Evolutionary conservation across 208 protist genomes (phyloP).

Genomic region (Trypanosoma scelopori): DNA sequence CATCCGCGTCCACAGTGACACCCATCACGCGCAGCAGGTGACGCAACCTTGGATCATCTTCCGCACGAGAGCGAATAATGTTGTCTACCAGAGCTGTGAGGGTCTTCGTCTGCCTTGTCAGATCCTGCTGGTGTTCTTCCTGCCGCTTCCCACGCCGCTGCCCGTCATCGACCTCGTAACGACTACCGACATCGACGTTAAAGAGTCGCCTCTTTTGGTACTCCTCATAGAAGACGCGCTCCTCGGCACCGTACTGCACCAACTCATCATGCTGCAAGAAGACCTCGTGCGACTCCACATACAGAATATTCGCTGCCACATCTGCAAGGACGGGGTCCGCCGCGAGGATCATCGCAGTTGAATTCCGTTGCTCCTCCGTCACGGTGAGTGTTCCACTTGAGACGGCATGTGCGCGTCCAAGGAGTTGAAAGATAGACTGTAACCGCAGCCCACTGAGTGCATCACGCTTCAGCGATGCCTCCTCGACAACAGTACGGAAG

Average conservation of each 20-base stretch:
- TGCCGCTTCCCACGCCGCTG: conserved; percentile 20
- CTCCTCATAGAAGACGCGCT: conserved; percentile 60
- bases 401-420: conserved; percentile 14
- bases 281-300: conserved; percentile 57
- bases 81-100: conserved; percentile 60
- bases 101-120: conserved; percentile 41
- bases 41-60: conserved; percentile 40
- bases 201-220: conserved; percentile 40
- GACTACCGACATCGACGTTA: conserved; percentile 5
- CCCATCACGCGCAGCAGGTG: conserved; percentile 67
- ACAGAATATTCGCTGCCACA: conserved; percentile 39
- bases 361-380: conserved; percentile 19
- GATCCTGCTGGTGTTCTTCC: conserved; percentile 29
- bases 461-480: conserved; percentile 74
- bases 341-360: conserved; percentile 8
- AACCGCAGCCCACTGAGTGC: conserved; percentile 60
- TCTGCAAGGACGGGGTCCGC: conserved; percentile 30
- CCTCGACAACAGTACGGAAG: conserved; percentile 79
- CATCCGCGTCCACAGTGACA: conserved; percentile 35
- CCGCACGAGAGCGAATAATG: conserved; percentile 43
- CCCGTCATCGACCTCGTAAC: background rate
- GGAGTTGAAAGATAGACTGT: conserved; percentile 46
- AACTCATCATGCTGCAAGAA: conserved; percentile 68
- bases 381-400: conserved; percentile 2
- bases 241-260: conserved; percentile 53